Percentiles rank a stretch among this genome's conserved stretches.
Evolutionary conservation across 2,329 filamentous ascomycete species (phyloP).

Genomic region (Penicillium sclerotigenum): DNA sequence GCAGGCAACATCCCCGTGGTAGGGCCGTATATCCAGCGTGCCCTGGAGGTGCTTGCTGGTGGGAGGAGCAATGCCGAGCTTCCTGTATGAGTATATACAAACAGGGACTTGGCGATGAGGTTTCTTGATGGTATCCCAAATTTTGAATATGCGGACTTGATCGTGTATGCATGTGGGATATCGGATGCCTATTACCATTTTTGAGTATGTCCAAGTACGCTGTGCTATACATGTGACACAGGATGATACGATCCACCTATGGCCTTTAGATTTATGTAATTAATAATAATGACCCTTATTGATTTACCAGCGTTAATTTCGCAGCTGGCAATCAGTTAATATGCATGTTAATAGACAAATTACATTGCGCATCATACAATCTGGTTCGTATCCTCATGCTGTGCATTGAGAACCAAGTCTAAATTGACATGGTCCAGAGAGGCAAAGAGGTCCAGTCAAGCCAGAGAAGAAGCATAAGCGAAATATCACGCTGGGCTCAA

Average conservation of each 20-base stretch:
- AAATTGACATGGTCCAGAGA: not conserved
- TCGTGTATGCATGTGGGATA: not conserved
- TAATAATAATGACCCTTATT: constrained; percentile 24
- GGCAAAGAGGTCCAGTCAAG: constrained; percentile 4
- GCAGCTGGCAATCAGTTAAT: constrained; percentile 8
- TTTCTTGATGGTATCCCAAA: not conserved
- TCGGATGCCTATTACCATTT: not conserved
- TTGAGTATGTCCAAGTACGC: not conserved
- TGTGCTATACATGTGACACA: not conserved
- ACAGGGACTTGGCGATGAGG: not conserved
- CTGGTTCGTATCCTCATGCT: not conserved
- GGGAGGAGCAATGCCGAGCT: constrained; percentile 71
- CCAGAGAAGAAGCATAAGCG: not conserved
- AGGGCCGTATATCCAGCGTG: constrained; percentile 76
- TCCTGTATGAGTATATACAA: constrained; percentile 28
- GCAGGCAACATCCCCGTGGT: constrained; percentile 79
- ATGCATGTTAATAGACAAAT: constrained; percentile 17
- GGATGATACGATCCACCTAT: constrained; percentile 10
- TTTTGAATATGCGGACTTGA: not conserved
- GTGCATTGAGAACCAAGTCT: constrained; percentile 4
- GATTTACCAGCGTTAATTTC: not conserved
- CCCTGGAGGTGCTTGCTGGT: constrained; percentile 67
- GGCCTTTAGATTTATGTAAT: constrained; percentile 16
- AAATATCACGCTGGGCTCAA: constrained; percentile 1
- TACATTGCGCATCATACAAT: constrained; percentile 7